These are phyloP conservation scores for Ascochyta rabiei DNA, from an alignment of 2,329 filamentous ascomycete genomes.

Conservation along the genomic window DNA sequence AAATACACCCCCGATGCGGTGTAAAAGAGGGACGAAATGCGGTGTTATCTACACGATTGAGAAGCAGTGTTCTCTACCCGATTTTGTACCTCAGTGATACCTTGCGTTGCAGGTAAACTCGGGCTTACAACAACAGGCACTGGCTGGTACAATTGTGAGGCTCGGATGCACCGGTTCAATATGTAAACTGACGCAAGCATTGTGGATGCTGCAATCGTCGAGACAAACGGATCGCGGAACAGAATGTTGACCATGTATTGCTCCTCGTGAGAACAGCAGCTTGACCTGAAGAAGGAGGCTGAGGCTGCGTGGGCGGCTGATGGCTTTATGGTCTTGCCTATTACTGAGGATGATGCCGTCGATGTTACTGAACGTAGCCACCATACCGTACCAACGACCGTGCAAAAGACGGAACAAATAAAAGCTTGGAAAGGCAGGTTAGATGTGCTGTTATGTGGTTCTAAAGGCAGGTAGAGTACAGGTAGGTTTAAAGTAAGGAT, in stretches of 20 bases:
- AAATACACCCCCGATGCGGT: no score
- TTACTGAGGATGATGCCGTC: no score
- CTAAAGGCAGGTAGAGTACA: neutral
- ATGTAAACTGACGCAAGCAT: slow-evolving; percentile 1
- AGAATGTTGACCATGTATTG: neutral
- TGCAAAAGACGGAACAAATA: neutral
- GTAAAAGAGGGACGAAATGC: no score
- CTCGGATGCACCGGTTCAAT: slow-evolving; percentile 23
- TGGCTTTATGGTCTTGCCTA: slow-evolving; percentile 19
- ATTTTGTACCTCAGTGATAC: no score
- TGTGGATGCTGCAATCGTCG: slow-evolving; percentile 17
- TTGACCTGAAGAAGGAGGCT: slow-evolving; percentile 10
- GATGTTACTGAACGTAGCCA: neutral
- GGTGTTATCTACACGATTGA: no score
- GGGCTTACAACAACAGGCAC: slow-evolving; percentile 17
- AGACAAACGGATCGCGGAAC: slow-evolving; percentile 10
- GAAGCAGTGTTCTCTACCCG: no score
- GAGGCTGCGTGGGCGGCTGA: slow-evolving; percentile 17
- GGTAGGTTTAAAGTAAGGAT: no score
- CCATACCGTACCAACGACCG: neutral
- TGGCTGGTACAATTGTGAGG: slow-evolving; percentile 28
- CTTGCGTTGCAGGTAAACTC: neutral
- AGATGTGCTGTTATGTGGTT: neutral
- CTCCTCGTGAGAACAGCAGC: slow-evolving; percentile 9
- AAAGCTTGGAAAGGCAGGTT: neutral